Evolutionary conservation across 768 basidiomycete genomes (phyloP), one percentile per base, ranked within the genome.

Genomic region (Baorangia bicolor): DNA sequence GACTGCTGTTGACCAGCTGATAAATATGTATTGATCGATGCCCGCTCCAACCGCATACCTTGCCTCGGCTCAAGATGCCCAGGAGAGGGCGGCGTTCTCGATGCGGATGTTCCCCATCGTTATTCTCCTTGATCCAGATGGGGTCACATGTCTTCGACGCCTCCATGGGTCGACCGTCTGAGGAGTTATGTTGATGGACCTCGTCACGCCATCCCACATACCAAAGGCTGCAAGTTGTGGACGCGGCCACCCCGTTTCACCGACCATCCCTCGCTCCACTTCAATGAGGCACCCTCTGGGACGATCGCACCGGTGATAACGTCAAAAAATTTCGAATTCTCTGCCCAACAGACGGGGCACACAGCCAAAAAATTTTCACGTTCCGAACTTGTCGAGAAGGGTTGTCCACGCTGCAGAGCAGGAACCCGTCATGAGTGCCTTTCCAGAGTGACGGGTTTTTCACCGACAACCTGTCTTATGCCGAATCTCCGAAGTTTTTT

Each of bases 1-100:
- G 56, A 52, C 49, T 47, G 43, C 62, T 64, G 65, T 64, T 59
- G 59, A 59, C 40, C 43, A 41, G 49, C 30, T 40, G 60, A 58
- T 58, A 56, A 56, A 67, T 55, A 64, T 49, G 50, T 58, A 61
- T 47, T 63, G 64, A 58, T 63, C 51, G 37, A 58, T 53, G 28
- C 31, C 43, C 12, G 35, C 23, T 39, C 35, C 28, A 51, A 45
- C 45, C 33, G 43, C 53, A 49, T 27, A 27, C 43, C 41, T 35
- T 25, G 18, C 46, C 44, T 58, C 48, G 53, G 33, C 45, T 56
- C 52, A 41, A 34, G 41, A 41, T 40, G 4, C 28, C 28, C 35
- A 25, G 30, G 25, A 45, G 12, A 23, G 38, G 40, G 10, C 38
- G 28, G 51, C 31, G 41, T 62, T 44, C 31, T 51, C 33, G 23